phyloP scores from a whole-genome alignment of 306 rosid genomes.

The Cicer chorassanicum region DNA sequence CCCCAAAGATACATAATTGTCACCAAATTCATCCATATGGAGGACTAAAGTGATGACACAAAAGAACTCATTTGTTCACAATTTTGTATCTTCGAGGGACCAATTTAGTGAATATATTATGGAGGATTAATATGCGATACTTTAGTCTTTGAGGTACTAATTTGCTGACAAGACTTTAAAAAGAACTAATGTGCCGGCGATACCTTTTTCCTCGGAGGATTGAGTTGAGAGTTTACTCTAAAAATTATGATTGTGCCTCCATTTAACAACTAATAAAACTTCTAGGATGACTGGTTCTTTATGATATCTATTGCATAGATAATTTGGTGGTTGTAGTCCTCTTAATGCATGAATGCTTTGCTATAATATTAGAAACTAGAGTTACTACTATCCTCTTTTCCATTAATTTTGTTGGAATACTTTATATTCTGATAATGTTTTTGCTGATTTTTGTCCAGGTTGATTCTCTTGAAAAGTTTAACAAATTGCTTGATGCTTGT shows the following conservation, averaged over 20 bases:
- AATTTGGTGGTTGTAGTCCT: background rate
- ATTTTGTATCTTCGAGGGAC: background rate
- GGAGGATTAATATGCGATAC: background rate
- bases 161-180: background rate
- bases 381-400: background rate
- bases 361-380: slow-evolving; percentile 7
- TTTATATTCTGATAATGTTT: slow-evolving; percentile 33
- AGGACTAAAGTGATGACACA: background rate
- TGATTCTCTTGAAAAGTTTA: slow-evolving; percentile 79
- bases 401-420: background rate
- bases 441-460: slow-evolving; percentile 52
- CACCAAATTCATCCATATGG: background rate
- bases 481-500: slow-evolving; percentile 71
- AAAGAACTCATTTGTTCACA: background rate
- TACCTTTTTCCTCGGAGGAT: background rate
- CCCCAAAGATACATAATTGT: background rate
- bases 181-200: background rate
- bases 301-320: background rate
- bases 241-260: background rate
- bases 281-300: slow-evolving; percentile 5
- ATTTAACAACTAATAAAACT: background rate
- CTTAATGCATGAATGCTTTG: slow-evolving; percentile 6
- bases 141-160: background rate
- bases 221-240: background rate
- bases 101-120: background rate